A percentile compares a stretch with the other conserved stretches of the same genome.
Conservation (phyloP, 306 rosid genomes). For the Dryas octopetala region DNA sequence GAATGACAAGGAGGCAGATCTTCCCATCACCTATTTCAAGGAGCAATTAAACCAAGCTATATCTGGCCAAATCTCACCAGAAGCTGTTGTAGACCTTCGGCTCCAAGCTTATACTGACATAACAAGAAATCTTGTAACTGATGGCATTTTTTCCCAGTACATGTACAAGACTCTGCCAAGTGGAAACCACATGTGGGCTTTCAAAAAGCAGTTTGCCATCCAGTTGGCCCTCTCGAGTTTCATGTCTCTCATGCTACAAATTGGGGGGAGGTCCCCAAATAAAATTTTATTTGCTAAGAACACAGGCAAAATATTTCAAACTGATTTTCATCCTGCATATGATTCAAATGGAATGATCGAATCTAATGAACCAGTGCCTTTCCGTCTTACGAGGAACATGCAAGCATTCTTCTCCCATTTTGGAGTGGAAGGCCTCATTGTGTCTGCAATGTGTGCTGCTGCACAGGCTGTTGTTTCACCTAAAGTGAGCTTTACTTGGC, state of each 20-base stretch:
- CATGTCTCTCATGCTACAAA: conserved; percentile 92
- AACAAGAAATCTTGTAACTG: conserved; percentile 68
- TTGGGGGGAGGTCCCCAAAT: conserved; percentile 99
- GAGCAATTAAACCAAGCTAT: conserved; percentile 96
- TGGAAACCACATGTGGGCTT: conserved; percentile 97
- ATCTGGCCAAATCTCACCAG: conserved; percentile 86
- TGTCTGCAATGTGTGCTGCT: conserved; percentile 98
- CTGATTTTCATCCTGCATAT: conserved; percentile 97
- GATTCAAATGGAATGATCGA: conserved; percentile 93
- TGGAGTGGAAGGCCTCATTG: conserved; percentile 97
- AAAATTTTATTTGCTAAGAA: conserved; percentile 95
- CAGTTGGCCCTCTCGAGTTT: conserved; percentile 97
- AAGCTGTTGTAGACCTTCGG: conserved; percentile 90
- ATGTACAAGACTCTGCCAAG: conserved; percentile 92
- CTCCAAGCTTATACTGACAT: conserved; percentile 83
- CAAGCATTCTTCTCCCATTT: conserved; percentile 89
- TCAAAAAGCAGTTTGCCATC: conserved; percentile 96
- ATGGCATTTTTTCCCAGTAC: conserved; percentile 91
- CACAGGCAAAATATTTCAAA: conserved; percentile 96
- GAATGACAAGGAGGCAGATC: conserved; percentile 93
- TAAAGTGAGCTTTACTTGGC: conserved; percentile 51
- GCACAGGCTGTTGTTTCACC: conserved; percentile 96
- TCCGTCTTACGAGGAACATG: conserved; percentile 97
- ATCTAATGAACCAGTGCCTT: conserved; percentile 93
- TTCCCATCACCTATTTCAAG: conserved; percentile 89